Percentiles rank a stretch among this genome's conserved stretches.
phyloP scores from a whole-genome alignment of 352 stramenopile species.

The Phytophthora europaea region DNA sequence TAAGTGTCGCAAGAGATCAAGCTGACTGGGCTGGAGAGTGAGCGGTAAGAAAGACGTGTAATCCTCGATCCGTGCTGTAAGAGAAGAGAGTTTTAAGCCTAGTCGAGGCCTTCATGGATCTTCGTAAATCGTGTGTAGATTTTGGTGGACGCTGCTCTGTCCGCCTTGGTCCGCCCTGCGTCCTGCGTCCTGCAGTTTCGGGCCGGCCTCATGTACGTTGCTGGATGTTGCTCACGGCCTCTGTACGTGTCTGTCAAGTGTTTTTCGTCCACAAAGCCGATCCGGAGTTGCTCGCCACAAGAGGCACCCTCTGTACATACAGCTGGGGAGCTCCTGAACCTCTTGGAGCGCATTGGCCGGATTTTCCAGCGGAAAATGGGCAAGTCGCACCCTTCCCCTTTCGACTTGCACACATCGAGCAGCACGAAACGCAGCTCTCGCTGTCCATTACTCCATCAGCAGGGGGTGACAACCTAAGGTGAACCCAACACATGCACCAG shows the following conservation, averaged over 20 bases:
- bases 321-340: constrained; percentile 11
- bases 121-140: constrained; percentile 3
- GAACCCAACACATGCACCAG: constrained; percentile 14
- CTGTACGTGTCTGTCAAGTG: constrained; percentile 1
- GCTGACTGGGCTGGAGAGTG: background rate
- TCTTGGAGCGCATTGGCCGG: constrained; percentile 6
- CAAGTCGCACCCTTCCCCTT: constrained; percentile 22
- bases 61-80: background rate
- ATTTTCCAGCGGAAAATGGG: constrained; percentile 30
- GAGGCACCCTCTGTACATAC: constrained; percentile 14
- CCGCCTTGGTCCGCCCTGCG: constrained; percentile 15
- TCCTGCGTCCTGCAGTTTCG: background rate
- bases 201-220: background rate
- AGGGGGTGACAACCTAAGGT: background rate
- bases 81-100: background rate
- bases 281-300: background rate
- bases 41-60: background rate
- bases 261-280: constrained; percentile 10
- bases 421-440: constrained; percentile 25
- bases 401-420: background rate
- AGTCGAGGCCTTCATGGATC: constrained; percentile 1
- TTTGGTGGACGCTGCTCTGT: constrained; percentile 2
- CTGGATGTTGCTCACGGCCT: constrained; percentile 23
- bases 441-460: constrained; percentile 20
- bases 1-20: background rate